Conservation (phyloP, 2,329 filamentous ascomycete genomes). For the Ophiostoma pallidulum region DNA sequence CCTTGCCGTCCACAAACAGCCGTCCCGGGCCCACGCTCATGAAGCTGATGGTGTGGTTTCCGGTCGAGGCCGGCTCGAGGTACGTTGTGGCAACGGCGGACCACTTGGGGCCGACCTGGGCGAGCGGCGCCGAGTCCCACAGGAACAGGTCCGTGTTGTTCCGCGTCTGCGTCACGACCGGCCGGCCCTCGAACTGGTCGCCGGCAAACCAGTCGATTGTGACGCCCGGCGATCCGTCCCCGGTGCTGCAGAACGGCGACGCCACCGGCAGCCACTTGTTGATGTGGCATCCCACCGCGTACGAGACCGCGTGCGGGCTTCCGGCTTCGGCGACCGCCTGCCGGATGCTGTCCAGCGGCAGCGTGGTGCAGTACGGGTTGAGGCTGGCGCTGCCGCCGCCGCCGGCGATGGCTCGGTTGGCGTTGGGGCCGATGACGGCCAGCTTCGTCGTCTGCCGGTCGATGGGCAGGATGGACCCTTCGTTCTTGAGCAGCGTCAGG, state of each 20-base stretch:
- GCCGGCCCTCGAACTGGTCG: constrained; percentile 50
- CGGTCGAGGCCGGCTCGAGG: constrained; percentile 48
- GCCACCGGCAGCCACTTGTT: constrained; percentile 58
- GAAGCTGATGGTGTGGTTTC: constrained; percentile 57
- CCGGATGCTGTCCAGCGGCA: constrained; percentile 54
- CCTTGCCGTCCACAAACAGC: constrained; percentile 48
- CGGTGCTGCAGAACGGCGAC: constrained; percentile 47
- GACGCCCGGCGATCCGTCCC: constrained; percentile 49
- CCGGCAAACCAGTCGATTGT: constrained; percentile 56
- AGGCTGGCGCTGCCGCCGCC: constrained; percentile 59
- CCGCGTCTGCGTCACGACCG: constrained; percentile 48
- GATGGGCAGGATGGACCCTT: constrained; percentile 49
- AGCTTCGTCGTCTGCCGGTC: constrained; percentile 45
- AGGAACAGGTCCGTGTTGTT: constrained; percentile 59
- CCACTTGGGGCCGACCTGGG: constrained; percentile 52
- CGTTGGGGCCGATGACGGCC: constrained; percentile 59
- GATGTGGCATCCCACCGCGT: constrained; percentile 53
- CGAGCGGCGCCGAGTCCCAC: constrained; percentile 57
- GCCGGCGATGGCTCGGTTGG: constrained; percentile 56
- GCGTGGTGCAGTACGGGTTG: constrained; percentile 59
- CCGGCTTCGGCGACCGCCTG: constrained; percentile 32
- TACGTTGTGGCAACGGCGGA: constrained; percentile 54
- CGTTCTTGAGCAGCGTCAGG: constrained; percentile 55
- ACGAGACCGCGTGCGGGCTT: constrained; percentile 46
- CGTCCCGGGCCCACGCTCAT: constrained; percentile 57